A percentile compares a stretch with the other conserved stretches of the same genome.
phyloP scores from a whole-genome alignment of 495 filamentous ascomycete genomes.

The Lophiostoma macrostomum region DNA sequence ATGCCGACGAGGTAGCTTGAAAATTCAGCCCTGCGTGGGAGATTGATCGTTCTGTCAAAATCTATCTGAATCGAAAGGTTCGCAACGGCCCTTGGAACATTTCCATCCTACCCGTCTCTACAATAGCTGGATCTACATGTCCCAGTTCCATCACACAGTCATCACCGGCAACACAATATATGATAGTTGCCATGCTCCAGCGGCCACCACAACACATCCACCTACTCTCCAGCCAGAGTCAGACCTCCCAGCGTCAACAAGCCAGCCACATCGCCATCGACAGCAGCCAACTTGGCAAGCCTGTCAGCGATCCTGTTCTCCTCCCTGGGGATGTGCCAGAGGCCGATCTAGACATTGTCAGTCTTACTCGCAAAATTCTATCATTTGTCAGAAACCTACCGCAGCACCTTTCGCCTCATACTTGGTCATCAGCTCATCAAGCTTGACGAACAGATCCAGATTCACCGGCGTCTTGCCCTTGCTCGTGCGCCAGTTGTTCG shows the following conservation, averaged over 20 bases:
- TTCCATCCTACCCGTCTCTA: too few species aligned
- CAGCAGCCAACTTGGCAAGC: slow-evolving; percentile 2
- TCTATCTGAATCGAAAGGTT: too few species aligned
- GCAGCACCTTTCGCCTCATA: background rate
- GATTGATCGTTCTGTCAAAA: too few species aligned
- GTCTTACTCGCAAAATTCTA: background rate
- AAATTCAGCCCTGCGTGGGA: too few species aligned
- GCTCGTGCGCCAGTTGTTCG: slow-evolving; percentile 2
- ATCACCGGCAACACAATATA: too few species aligned
- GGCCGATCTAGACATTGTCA: slow-evolving; percentile 3
- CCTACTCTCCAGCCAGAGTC: too few species aligned
- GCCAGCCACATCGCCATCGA: slow-evolving; percentile 1
- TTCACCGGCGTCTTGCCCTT: background rate
- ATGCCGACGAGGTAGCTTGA: too few species aligned
- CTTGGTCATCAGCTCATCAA: slow-evolving; percentile 1
- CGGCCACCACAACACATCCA: too few species aligned
- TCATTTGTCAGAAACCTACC: background rate
- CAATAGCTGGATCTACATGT: too few species aligned
- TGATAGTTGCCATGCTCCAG: too few species aligned
- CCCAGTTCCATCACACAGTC: too few species aligned
- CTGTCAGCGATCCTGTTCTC: background rate
- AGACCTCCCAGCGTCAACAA: background rate
- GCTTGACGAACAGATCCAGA: slow-evolving; percentile 3
- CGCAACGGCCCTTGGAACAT: too few species aligned
- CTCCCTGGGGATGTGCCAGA: slow-evolving; percentile 6